A percentile compares a stretch with the other conserved stretches of the same genome.
Evolutionary conservation across 768 basidiomycete species (phyloP).

Genomic region (Dioszegia aurantiaca): DNA sequence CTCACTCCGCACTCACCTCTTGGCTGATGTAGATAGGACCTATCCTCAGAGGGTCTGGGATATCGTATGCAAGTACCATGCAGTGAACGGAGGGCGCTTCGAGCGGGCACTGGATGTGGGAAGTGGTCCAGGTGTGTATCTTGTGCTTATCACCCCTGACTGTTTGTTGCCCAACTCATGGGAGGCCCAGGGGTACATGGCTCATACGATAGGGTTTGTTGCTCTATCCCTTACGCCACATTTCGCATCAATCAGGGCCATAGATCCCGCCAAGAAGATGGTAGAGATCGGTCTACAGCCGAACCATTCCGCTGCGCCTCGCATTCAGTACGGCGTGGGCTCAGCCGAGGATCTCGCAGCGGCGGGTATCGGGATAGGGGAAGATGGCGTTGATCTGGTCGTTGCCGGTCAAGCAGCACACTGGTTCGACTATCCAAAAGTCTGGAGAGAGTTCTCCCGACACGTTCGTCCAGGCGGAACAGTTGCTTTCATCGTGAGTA

Average conservation of each 20-base stretch:
- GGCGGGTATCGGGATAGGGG: slow-evolving; percentile 52
- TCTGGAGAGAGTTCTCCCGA: slow-evolving; percentile 68
- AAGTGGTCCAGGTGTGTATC: slow-evolving; percentile 74
- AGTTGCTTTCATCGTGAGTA: slow-evolving; percentile 69
- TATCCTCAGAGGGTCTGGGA: slow-evolving; percentile 69
- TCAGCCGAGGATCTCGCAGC: slow-evolving; percentile 60
- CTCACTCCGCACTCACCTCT: not conserved
- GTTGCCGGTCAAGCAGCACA: slow-evolving; percentile 73
- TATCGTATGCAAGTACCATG: slow-evolving; percentile 63
- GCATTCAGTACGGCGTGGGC: slow-evolving; percentile 54
- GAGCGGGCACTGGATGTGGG: slow-evolving; percentile 70
- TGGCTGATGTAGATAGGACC: slow-evolving; percentile 47
- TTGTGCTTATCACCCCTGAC: not conserved
- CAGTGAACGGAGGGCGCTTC: slow-evolving; percentile 53
- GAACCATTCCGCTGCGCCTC: slow-evolving; percentile 22
- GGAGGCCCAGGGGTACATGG: not conserved
- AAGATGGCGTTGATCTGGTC: slow-evolving; percentile 64
- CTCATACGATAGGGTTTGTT: slow-evolving; percentile 62
- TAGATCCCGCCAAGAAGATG: slow-evolving; percentile 77
- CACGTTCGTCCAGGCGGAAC: slow-evolving; percentile 65
- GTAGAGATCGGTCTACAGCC: slow-evolving; percentile 52
- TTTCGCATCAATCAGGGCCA: slow-evolving; percentile 64
- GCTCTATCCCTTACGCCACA: slow-evolving; percentile 59
- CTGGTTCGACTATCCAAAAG: slow-evolving; percentile 72
- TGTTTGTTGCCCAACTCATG: too few relatives aligned